Conservation (phyloP, 169 alveolate genomes). For the Sarcocystis neurona region DNA sequence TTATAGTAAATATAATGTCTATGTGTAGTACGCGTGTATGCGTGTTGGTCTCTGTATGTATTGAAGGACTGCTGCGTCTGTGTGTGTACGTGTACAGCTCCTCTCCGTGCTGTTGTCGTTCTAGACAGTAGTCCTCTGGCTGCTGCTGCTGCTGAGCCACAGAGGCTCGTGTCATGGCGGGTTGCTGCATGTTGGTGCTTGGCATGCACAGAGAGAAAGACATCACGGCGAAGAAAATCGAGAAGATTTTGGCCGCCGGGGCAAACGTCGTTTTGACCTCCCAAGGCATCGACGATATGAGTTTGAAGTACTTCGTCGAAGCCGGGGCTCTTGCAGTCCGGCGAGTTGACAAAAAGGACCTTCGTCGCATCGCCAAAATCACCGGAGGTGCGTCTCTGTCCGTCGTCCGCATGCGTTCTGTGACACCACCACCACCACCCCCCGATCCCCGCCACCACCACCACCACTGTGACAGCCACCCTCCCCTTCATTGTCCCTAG, state of each 20-base stretch:
- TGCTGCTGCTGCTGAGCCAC: too few species aligned
- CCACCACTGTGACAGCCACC: too few species aligned
- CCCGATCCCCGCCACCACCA: neutral
- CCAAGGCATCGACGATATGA: conserved; percentile 98
- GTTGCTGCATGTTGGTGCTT: neutral
- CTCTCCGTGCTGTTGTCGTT: neutral
- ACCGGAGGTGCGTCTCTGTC: conserved; percentile 85
- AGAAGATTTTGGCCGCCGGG: conserved; percentile 94
- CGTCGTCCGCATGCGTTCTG: neutral
- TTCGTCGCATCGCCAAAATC: conserved; percentile 94
- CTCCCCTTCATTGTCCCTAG: too few species aligned
- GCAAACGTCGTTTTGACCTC: conserved; percentile 98
- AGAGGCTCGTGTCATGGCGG: too few species aligned
- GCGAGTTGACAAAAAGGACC: conserved; percentile 94
- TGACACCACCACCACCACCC: neutral
- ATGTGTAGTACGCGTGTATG: neutral
- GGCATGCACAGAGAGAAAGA: conserved; percentile 91
- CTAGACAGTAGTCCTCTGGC: too few species aligned
- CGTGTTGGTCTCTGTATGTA: neutral
- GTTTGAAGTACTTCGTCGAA: conserved; percentile 97
- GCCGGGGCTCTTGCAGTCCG: conserved; percentile 97
- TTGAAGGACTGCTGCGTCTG: neutral
- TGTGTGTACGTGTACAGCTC: neutral
- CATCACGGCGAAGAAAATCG: conserved; percentile 93
- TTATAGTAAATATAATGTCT: neutral